Conservation (phyloP, 164 flowering plant genomes). For the Vitis vinifera region ASM3070453v1 NC_081816.1:5519001-5519500, state of each 20-base stretch:
- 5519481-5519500: too few relatives aligned
- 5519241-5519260: conserved; percentile 27
- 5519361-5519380: conserved; percentile 17
- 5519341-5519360: conserved; percentile 3
- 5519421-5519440: too few relatives aligned
- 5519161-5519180: not conserved
- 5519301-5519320: conserved; percentile 25
- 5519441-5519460: too few relatives aligned
- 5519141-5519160: conserved; percentile 8
- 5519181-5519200: not conserved
- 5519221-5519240: conserved; percentile 8
- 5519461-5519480: too few relatives aligned
- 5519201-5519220: conserved; percentile 8
- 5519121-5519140: conserved; percentile 18
- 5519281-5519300: conserved; percentile 10
- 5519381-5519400: conserved; percentile 4
- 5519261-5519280: conserved; percentile 14
- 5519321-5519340: conserved; percentile 4
- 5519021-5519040: too few relatives aligned
- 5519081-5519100: too few relatives aligned
- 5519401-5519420: not conserved
- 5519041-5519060: too few relatives aligned
- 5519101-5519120: too few relatives aligned
- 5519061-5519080: too few relatives aligned
- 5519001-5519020: too few relatives aligned